A percentile compares a stretch with the other conserved stretches of the same genome.
These are phyloP conservation scores for Zalaria obscura DNA, from an alignment of 2,329 filamentous ascomycete species.

Conservation along the genomic window DNA sequence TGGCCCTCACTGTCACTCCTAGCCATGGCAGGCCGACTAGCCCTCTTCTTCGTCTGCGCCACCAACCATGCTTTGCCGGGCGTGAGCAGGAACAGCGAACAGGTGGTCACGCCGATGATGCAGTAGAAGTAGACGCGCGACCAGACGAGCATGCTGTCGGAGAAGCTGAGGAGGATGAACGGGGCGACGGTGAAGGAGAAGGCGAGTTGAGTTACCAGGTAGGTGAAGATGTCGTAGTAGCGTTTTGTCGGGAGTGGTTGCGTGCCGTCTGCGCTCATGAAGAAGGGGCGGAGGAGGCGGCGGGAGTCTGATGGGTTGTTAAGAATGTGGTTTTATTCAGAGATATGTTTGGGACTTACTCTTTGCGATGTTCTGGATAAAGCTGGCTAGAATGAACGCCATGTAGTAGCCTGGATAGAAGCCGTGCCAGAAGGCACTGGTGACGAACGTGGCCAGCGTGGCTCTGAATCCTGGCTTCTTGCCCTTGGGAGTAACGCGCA, in stretches of 20 bases:
- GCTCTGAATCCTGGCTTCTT: slow-evolving; percentile 95
- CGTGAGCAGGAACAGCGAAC: slow-evolving; percentile 65
- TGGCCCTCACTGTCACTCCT: slow-evolving; percentile 21
- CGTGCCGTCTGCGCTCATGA: slow-evolving; percentile 64
- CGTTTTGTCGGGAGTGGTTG: slow-evolving; percentile 57
- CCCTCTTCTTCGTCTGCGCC: slow-evolving; percentile 17
- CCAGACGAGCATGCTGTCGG: slow-evolving; percentile 63
- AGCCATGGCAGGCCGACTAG: slow-evolving; percentile 13
- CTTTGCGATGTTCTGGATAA: slow-evolving; percentile 88
- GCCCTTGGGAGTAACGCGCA: slow-evolving; percentile 85
- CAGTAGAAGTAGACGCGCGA: slow-evolving; percentile 78
- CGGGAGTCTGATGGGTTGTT: slow-evolving; percentile 53
- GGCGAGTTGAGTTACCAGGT: slow-evolving; percentile 61
- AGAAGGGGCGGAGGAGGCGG: slow-evolving; percentile 81
- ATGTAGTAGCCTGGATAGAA: slow-evolving; percentile 97
- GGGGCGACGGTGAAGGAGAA: slow-evolving; percentile 75
- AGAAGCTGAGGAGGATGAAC: slow-evolving; percentile 68
- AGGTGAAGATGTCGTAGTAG: slow-evolving; percentile 74
- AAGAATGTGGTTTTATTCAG: slow-evolving; percentile 2
- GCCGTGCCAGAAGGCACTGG: slow-evolving; percentile 94
- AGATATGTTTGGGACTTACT: slow-evolving; percentile 46
- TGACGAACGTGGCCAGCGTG: slow-evolving; percentile 84
- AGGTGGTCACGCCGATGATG: slow-evolving; percentile 49
- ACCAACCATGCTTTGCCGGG: slow-evolving; percentile 48
- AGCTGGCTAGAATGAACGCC: slow-evolving; percentile 74